A percentile compares a stretch with the other conserved stretches of the same genome.
These are phyloP conservation scores for Tarenaya hassleriana DNA, from an alignment of 345 rosid genomes.

Conservation along the genomic window DNA sequence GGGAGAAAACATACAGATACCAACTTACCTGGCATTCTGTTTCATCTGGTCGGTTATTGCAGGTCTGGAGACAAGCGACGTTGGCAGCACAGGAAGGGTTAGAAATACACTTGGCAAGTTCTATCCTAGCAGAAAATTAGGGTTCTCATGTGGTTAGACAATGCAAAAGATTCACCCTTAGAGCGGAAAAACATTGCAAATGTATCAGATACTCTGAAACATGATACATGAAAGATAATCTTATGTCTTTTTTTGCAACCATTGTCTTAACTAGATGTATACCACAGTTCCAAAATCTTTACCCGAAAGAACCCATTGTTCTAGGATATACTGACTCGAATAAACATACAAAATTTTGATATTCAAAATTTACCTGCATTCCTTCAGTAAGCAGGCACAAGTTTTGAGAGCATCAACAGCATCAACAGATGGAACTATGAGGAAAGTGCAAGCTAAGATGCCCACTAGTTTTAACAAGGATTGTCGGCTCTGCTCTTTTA, in stretches of 20 bases:
- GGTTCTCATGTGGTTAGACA: slow-evolving; percentile 15
- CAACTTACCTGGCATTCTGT: slow-evolving; percentile 85
- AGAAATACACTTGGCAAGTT: slow-evolving; percentile 83
- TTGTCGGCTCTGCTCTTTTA: slow-evolving; percentile 38
- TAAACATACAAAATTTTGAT: background rate
- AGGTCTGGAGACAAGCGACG: slow-evolving; percentile 90
- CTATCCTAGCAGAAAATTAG: slow-evolving; percentile 48
- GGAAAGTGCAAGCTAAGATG: slow-evolving; percentile 48
- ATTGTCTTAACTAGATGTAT: no score
- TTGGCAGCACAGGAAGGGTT: slow-evolving; percentile 94
- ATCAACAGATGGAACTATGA: slow-evolving; percentile 75
- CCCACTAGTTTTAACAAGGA: slow-evolving; percentile 42
- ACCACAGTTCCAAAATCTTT: background rate
- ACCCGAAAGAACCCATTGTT: background rate
- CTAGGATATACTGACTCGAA: background rate
- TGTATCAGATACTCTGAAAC: background rate
- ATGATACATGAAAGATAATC: background rate
- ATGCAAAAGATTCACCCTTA: slow-evolving; percentile 1
- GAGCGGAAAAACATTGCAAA: slow-evolving; percentile 6
- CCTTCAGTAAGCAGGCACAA: slow-evolving; percentile 78
- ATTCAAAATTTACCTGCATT: slow-evolving; percentile 65
- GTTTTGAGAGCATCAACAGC: slow-evolving; percentile 95
- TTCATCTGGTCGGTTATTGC: slow-evolving; percentile 92
- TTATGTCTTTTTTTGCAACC: background rate
- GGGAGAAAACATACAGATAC: background rate